A percentile compares a stretch with the other conserved stretches of the same genome.
Conservation (phyloP, 2,329 filamentous ascomycete genomes). For the Alternaria sp. region DNA sequence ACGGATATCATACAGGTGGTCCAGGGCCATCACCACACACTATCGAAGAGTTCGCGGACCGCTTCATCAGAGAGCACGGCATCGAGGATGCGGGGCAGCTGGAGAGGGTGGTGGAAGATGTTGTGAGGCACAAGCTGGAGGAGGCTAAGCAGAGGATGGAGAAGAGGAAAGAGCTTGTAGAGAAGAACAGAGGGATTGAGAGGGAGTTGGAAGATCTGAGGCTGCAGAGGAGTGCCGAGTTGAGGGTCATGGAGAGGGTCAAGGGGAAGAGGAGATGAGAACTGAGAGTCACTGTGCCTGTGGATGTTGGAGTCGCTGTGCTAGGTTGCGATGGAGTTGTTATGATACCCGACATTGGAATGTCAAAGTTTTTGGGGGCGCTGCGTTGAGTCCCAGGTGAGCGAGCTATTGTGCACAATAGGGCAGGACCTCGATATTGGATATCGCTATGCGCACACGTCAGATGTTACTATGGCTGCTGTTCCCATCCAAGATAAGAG, state of each 20-base stretch:
- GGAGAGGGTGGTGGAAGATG: constrained; percentile 40
- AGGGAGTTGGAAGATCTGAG: constrained; percentile 52
- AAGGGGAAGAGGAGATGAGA: constrained; percentile 39
- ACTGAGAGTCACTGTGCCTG: background rate
- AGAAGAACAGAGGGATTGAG: constrained; percentile 51
- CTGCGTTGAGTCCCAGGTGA: background rate
- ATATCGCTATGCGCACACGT: background rate
- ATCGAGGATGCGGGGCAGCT: constrained; percentile 47
- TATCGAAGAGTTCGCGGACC: constrained; percentile 44
- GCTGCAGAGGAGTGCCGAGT: constrained; percentile 54
- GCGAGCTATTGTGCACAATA: background rate
- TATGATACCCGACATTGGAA: constrained; percentile 14
- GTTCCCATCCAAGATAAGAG: too few relatives aligned
- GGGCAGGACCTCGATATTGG: background rate
- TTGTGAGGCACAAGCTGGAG: constrained; percentile 44
- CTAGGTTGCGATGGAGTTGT: background rate
- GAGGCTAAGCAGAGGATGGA: constrained; percentile 47
- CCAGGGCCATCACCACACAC: constrained; percentile 49
- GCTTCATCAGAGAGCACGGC: constrained; percentile 48
- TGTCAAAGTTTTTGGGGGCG: constrained; percentile 7
- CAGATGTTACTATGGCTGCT: background rate
- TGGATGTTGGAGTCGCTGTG: background rate
- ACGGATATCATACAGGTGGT: constrained; percentile 57
- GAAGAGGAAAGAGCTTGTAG: constrained; percentile 49
- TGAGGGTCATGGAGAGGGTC: constrained; percentile 52